Percentiles rank a stretch among this genome's conserved stretches.
These are phyloP conservation scores for Fraxinus pennsylvanica DNA, from an alignment of 257 asterid genomes.

Conservation along the genomic window DNA sequence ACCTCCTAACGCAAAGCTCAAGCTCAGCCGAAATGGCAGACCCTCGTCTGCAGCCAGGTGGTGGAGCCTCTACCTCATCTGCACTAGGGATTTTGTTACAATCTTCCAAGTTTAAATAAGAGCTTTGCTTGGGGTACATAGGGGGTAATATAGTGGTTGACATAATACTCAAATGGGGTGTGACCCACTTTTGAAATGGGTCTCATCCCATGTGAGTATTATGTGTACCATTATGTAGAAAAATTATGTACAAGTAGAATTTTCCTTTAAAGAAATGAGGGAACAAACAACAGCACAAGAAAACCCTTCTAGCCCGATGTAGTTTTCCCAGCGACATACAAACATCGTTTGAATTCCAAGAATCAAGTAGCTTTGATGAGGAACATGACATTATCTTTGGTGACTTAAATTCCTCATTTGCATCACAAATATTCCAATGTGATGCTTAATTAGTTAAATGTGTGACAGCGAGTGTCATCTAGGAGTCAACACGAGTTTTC, in stretches of 20 bases:
- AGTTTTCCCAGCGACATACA: constrained; percentile 92
- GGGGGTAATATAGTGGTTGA: too few relatives aligned
- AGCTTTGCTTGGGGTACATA: too few relatives aligned
- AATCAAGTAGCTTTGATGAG: constrained; percentile 52
- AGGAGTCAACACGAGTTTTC: background rate
- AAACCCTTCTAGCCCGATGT: constrained; percentile 44
- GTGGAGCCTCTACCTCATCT: constrained; percentile 37
- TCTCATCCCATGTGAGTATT: too few relatives aligned
- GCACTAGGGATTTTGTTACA: constrained; percentile 60
- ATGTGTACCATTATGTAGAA: too few relatives aligned
- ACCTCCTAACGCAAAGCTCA: constrained; percentile 39
- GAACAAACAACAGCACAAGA: constrained; percentile 38
- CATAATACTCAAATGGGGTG: too few relatives aligned
- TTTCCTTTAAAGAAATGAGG: constrained; percentile 47
- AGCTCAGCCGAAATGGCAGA: constrained; percentile 28
- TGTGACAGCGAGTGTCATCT: background rate
- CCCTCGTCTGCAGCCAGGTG: constrained; percentile 23
- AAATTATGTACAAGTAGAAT: too few relatives aligned
- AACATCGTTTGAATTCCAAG: constrained; percentile 81
- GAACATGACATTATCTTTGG: constrained; percentile 72
- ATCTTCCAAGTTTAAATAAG: constrained; percentile 48
- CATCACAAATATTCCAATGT: constrained; percentile 60
- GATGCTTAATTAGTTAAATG: constrained; percentile 29
- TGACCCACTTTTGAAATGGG: too few relatives aligned
- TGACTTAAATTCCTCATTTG: constrained; percentile 43